Base-by-base conservation (phyloP, 441 rosid genomes). In the Eutrema salsugineum region DNA sequence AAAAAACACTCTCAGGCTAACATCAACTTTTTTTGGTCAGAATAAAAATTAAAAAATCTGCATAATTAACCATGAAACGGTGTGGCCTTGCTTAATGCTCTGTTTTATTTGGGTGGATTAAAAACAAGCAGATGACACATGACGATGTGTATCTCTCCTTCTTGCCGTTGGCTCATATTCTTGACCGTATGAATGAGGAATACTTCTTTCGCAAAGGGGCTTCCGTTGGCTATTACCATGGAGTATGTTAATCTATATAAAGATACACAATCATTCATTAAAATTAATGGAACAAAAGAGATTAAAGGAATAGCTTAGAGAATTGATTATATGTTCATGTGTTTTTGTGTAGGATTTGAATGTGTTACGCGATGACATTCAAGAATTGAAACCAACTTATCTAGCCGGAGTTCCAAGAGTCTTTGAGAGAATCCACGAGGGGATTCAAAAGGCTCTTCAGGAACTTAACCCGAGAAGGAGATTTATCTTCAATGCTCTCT, bases 371-470 rank as follows among this genome's bases (percentile, higher is more conserved):
- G 99, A 90, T 32, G 97, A 91, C 48, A 53, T 94, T 77, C 81
- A 85, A 84, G 97, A 90, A 79, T 55, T 94, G 84, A 88, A 81
- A 82, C 99, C 97, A 3, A 91, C 97, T 11, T 84, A 90, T 81
- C 75, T 94, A 15, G 97, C 96, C 9, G 99, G 97, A 10, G 99
- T 94, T 28, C 99, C 99, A 57, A 84, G 97, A 71, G 99, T 94
- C 30, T 91, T 84, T 8, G 99, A 94, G 68, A 91, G 81, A 82
- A 91, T 94, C 71, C 81, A 90, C 19, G 97, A 91, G 83, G 90
- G 99, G 68, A 86, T 46, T 79, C 62, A 77, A 78, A 55, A 80
- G 64, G 97, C 97, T 62, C 55, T 91, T 27, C 78, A 81, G 44
- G 99, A 92, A 76, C 91, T 94, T 33, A 88, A 79, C 49, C 99